These are phyloP conservation scores for Metahyphopichia silvanorum DNA, from an alignment of 805 yeast genomes.

Conservation along the genomic window DNA sequence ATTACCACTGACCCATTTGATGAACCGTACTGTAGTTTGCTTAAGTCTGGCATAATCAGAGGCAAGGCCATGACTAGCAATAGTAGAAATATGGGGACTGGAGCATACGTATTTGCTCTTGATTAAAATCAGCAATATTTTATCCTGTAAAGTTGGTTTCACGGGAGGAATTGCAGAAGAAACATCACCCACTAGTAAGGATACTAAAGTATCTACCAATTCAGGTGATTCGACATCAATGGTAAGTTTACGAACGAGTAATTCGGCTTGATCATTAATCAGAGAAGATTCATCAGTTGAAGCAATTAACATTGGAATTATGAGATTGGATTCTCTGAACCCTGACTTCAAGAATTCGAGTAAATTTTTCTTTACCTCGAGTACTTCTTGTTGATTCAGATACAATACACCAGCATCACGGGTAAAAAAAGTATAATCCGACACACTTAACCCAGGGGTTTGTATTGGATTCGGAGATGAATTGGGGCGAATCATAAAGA, in stretches of 20 bases:
- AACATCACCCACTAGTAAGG: slow-evolving; percentile 51
- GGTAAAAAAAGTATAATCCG: slow-evolving; percentile 61
- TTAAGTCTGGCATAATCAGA: slow-evolving; percentile 53
- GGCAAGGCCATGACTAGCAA: slow-evolving; percentile 59
- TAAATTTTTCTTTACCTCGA: slow-evolving; percentile 21
- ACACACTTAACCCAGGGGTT: slow-evolving; percentile 62
- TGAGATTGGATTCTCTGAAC: slow-evolving; percentile 32
- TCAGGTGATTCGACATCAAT: slow-evolving; percentile 50
- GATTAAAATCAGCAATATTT: slow-evolving; percentile 46
- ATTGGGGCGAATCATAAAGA: slow-evolving; percentile 54
- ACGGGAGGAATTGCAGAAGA: slow-evolving; percentile 48
- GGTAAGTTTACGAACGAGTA: slow-evolving; percentile 46
- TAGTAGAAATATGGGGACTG: slow-evolving; percentile 37
- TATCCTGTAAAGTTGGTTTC: slow-evolving; percentile 50
- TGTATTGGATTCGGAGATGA: slow-evolving; percentile 19
- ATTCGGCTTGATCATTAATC: slow-evolving; percentile 53
- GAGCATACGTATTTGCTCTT: slow-evolving; percentile 53
- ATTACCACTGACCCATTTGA: slow-evolving; percentile 52
- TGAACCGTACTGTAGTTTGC: slow-evolving; percentile 57
- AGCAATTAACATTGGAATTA: slow-evolving; percentile 58
- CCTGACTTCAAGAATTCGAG: slow-evolving; percentile 41
- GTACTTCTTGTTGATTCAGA: slow-evolving; percentile 44
- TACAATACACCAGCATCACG: slow-evolving; percentile 64
- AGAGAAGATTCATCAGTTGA: slow-evolving; percentile 56
- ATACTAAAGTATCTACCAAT: slow-evolving; percentile 43